phyloP scores from a whole-genome alignment of 2,329 filamentous ascomycete species.

The Arthrobotrys iridis region DNA sequence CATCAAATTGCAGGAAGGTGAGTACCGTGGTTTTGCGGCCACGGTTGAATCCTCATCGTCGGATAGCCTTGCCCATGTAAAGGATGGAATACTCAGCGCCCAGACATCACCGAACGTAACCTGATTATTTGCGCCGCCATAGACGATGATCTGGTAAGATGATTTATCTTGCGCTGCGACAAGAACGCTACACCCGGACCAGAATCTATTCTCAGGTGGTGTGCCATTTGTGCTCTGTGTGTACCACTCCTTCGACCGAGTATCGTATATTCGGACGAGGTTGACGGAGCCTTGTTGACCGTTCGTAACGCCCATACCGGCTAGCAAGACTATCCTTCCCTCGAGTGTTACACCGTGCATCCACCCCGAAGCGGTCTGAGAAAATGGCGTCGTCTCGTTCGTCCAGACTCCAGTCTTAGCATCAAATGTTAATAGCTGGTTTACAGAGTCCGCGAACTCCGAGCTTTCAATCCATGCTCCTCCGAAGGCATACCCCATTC shows the following conservation, averaged over 20 bases:
- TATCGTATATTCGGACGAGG: conserved; percentile 42
- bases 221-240: conserved; percentile 42
- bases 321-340: conserved; percentile 22
- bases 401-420: conserved; percentile 28
- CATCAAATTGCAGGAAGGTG: conserved; percentile 28
- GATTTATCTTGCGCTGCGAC: conserved; percentile 39
- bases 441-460: conserved; percentile 18
- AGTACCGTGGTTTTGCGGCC: conserved; percentile 31
- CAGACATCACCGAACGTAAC: conserved; percentile 44
- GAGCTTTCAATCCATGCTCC: conserved; percentile 26
- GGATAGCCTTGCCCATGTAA: conserved; percentile 38
- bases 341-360: conserved; percentile 33
- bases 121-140: conserved; percentile 36
- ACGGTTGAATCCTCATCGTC: conserved; percentile 36
- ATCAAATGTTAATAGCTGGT: conserved; percentile 44
- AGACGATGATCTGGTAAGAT: conserved; percentile 42
- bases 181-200: conserved; percentile 35
- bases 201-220: conserved; percentile 34
- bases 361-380: conserved; percentile 19
- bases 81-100: conserved; percentile 48
- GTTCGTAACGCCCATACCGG: conserved; percentile 37
- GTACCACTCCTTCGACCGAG: conserved; percentile 34
- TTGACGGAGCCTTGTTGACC: conserved; percentile 31
- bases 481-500: conserved; percentile 36
- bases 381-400: conserved; percentile 35